These are phyloP conservation scores for Eleusine coracana DNA, from an alignment of 176 grass and related monocot species.

Conservation along the genomic window DNA sequence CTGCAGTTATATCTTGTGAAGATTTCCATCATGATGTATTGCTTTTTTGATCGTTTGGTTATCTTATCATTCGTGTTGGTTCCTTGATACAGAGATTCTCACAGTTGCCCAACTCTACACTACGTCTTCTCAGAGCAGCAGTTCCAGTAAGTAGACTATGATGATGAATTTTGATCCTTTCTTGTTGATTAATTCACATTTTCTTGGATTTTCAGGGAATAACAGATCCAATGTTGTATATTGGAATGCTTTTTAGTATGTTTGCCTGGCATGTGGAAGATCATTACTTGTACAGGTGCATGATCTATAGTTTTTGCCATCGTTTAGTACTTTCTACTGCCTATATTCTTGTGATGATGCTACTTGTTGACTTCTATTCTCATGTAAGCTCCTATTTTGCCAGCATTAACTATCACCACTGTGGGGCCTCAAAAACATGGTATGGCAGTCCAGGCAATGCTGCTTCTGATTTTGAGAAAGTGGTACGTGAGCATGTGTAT, in stretches of 20 bases:
- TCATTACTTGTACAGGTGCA: constrained; percentile 92
- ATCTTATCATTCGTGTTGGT: constrained; percentile 18
- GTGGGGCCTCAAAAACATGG: constrained; percentile 96
- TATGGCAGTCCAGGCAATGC: constrained; percentile 86
- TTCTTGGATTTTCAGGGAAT: constrained; percentile 68
- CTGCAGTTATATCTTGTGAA: constrained; percentile 32
- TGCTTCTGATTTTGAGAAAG: constrained; percentile 86
- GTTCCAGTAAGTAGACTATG: constrained; percentile 69
- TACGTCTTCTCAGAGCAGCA: constrained; percentile 74
- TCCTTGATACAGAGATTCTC: constrained; percentile 77
- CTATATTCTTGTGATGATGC: constrained; percentile 32
- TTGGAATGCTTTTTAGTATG: constrained; percentile 99
- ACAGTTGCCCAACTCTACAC: constrained; percentile 73
- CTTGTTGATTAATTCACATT: constrained; percentile 24
- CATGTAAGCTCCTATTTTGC: constrained; percentile 27
- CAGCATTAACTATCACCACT: constrained; percentile 99
- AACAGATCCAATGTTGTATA: constrained; percentile 98
- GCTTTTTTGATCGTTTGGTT: constrained; percentile 2
- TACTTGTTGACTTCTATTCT: constrained; percentile 30
- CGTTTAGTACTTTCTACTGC: constrained; percentile 10
- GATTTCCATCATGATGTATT: constrained; percentile 15
- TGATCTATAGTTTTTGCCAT: constrained; percentile 26
- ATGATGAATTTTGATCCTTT: constrained; percentile 13
- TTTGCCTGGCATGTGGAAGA: constrained; percentile 99
- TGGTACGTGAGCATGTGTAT: constrained; percentile 76